Conservation (phyloP, 2,329 filamentous ascomycete genomes). For the Lachnellula arida region DNA sequence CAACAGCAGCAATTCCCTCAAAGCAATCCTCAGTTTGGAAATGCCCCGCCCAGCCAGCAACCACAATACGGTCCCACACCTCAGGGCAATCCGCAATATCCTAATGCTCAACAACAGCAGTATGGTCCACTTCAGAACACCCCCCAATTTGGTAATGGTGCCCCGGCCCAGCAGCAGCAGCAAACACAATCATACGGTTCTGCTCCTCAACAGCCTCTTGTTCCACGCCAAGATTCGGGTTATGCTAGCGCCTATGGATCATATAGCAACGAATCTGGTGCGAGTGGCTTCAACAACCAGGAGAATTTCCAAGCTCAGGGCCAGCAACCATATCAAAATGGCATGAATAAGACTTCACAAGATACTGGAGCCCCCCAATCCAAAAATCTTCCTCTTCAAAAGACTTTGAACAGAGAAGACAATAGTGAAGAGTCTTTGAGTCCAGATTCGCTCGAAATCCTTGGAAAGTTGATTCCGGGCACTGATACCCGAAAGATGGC, state of each 20-base stretch:
- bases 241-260: conserved; percentile 27
- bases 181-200: conserved; percentile 1
- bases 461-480: conserved; percentile 23
- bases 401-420: not conserved
- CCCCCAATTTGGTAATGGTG: conserved; percentile 7
- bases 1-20: not conserved
- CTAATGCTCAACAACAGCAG: not conserved
- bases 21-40: not conserved
- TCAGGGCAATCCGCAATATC: not conserved
- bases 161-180: not conserved
- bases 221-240: conserved; percentile 27
- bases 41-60: not conserved
- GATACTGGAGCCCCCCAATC: not conserved
- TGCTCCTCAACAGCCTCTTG: conserved; percentile 2
- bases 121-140: not conserved
- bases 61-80: conserved; percentile 1
- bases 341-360: not conserved
- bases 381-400: not conserved
- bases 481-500: conserved; percentile 8
- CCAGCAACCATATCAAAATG: not conserved
- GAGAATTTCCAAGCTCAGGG: conserved; percentile 5
- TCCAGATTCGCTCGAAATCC: conserved; percentile 18
- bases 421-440: not conserved
- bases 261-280: conserved; percentile 21
- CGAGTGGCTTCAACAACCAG: conserved; percentile 9